Evolutionary conservation across 768 basidiomycete species (phyloP).

Genomic region (Tulasnella sp.): DNA sequence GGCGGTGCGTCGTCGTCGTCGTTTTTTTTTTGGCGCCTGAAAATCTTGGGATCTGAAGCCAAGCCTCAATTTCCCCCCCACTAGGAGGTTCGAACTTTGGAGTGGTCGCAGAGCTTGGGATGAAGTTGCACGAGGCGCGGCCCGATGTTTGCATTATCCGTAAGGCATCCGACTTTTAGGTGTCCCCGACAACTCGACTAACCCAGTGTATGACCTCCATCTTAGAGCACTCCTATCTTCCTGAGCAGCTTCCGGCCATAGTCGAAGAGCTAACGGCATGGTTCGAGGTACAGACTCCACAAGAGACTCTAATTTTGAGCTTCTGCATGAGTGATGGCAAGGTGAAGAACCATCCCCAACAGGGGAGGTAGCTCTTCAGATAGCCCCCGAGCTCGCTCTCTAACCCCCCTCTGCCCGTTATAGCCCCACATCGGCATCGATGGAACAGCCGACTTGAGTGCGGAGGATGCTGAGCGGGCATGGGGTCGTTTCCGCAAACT

Average conservation of each 20-base stretch:
- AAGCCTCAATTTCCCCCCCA: neutral
- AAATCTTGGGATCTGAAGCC: neutral
- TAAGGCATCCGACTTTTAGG: neutral
- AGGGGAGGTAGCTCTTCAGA: too few species aligned
- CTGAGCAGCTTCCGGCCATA: slow-evolving; percentile 1
- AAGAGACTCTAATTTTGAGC: neutral
- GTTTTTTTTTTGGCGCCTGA: neutral
- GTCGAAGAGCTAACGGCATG: neutral
- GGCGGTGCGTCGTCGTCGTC: slow-evolving; percentile 17
- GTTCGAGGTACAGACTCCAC: neutral
- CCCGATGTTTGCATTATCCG: neutral
- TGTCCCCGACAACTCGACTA: too few species aligned
- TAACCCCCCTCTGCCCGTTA: neutral
- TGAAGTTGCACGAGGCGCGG: slow-evolving; percentile 8
- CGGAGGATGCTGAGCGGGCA: neutral
- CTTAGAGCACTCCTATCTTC: slow-evolving; percentile 3
- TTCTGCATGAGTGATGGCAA: neutral
- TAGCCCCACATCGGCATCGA: slow-evolving; percentile 1
- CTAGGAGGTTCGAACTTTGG: slow-evolving; percentile 13
- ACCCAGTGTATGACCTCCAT: too few species aligned
- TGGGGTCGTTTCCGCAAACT: neutral
- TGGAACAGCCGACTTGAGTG: neutral
- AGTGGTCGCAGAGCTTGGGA: neutral
- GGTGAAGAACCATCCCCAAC: neutral
- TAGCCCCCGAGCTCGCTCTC: too few species aligned